Conservation (phyloP, 2,329 filamentous ascomycete genomes). For the Myriosclerotinia curreyana region DNA sequence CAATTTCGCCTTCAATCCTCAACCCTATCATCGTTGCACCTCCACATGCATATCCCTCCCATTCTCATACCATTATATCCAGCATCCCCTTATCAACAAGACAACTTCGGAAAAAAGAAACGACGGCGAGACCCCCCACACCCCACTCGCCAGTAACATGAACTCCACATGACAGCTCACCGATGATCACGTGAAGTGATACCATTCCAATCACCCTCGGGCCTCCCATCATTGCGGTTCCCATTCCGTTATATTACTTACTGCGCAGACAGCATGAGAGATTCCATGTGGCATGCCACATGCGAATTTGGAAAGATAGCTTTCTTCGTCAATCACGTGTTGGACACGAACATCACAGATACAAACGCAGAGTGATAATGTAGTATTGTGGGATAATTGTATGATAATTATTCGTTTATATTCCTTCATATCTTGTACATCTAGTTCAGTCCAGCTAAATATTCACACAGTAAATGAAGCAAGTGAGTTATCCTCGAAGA, state of each 20-base stretch:
- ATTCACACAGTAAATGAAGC: conserved; percentile 6
- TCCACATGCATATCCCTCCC: no score
- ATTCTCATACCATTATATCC: background rate
- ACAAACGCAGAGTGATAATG: background rate
- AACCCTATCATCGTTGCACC: no score
- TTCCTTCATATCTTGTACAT: conserved; percentile 1
- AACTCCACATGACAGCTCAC: background rate
- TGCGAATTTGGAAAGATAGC: background rate
- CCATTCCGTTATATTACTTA: no score
- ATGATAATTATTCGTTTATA: background rate
- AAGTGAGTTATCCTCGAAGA: background rate
- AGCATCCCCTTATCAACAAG: background rate
- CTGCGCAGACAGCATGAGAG: background rate
- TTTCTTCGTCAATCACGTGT: background rate
- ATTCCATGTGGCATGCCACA: background rate
- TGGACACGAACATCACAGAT: background rate
- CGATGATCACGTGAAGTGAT: background rate
- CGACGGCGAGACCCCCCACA: background rate
- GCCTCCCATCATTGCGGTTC: no score
- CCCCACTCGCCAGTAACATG: background rate
- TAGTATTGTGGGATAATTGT: background rate
- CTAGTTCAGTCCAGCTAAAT: conserved; percentile 1
- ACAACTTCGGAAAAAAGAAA: background rate
- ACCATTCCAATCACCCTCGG: background rate
- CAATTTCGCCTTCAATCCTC: background rate